Evolutionary conservation across 495 filamentous ascomycete species (phyloP), one percentile per base, ranked within the genome.

Genomic region (Pyrenula massariospora): DNA sequence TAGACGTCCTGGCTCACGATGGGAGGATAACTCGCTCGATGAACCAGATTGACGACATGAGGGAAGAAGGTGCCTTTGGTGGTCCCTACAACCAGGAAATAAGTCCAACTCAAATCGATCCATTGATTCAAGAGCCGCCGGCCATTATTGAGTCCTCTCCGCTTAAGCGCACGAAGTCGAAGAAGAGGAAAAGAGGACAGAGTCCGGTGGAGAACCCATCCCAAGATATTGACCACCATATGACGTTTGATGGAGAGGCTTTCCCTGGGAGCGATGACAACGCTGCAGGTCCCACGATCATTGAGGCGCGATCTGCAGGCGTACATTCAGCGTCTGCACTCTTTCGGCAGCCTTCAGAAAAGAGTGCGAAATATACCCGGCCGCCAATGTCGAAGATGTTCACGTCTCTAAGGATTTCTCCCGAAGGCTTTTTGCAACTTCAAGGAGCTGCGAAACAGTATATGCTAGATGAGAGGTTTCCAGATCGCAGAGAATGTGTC

Each of bases 341-440:
- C n/a, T 84, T 82, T 53, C 73, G 80, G 22, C 70, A 73, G 42
- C 72, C 79, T 2, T 77, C 78, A 1, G 50, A 59, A 12, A 71
- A 64, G 57, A 73, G 72, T 58, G 79, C 79, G 58, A 84, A 84
- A 57, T 78, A 79, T 59, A 84, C 80, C 0, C 71, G 82, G 12
- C 80, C 81, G 15, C 78, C 81, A 1, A 84, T 84, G 75, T 79
- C 81, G 23, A 82, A 81, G 56, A 64, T 85, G 12, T 84, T 80
- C 58, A 60, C 73, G 1, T 81, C 80, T 1, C 72, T 85, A 8
- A 76, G 81, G 56, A 62, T 84, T 1, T 71, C 74, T 3, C 76
- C 81, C 0, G 79, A 83, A 63, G 75, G 76, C 55, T 85, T 83
- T 56, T 57, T 84, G 12, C 73, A 79, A 54, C 69, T 85, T 1